Conservation (phyloP, 805 yeast species). For the Candida broadrunensis region DNA sequence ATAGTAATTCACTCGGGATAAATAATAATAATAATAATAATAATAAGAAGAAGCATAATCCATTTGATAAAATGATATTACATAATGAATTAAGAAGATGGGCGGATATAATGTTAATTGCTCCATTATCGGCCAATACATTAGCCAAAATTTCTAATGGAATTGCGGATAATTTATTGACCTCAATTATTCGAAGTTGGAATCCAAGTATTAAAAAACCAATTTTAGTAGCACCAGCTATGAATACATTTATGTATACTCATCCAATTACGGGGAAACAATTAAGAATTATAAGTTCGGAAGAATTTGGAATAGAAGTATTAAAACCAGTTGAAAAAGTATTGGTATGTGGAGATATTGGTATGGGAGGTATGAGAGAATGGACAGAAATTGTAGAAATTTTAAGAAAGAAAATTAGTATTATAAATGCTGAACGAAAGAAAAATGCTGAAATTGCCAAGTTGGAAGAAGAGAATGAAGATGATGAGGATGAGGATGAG, state of each 20-base stretch:
- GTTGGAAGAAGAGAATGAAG: slow-evolving; percentile 32
- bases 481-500: slow-evolving; percentile 35
- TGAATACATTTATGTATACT: slow-evolving; percentile 48
- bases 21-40: not conserved
- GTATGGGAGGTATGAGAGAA: slow-evolving; percentile 51
- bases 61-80: slow-evolving; percentile 34
- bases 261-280: slow-evolving; percentile 46
- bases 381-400: slow-evolving; percentile 46
- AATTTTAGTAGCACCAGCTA: slow-evolving; percentile 45
- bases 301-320: slow-evolving; percentile 42
- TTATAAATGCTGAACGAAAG: slow-evolving; percentile 25
- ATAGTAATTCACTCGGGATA: slow-evolving; percentile 3
- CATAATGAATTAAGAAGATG: slow-evolving; percentile 45
- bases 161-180: slow-evolving; percentile 41
- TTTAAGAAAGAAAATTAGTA: slow-evolving; percentile 30
- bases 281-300: slow-evolving; percentile 24
- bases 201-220: slow-evolving; percentile 37
- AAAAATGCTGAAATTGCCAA: slow-evolving; percentile 23
- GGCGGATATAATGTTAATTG: slow-evolving; percentile 47
- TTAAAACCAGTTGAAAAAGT: slow-evolving; percentile 47
- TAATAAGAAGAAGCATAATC: slow-evolving; percentile 24
- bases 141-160: slow-evolving; percentile 44
- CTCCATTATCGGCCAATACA: slow-evolving; percentile 45
- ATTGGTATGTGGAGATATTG: slow-evolving; percentile 46
- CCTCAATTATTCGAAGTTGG: slow-evolving; percentile 43